phyloP scores from a whole-genome alignment of 2,329 filamentous ascomycete species.

The Allantophomopsis cytisporea region DNA sequence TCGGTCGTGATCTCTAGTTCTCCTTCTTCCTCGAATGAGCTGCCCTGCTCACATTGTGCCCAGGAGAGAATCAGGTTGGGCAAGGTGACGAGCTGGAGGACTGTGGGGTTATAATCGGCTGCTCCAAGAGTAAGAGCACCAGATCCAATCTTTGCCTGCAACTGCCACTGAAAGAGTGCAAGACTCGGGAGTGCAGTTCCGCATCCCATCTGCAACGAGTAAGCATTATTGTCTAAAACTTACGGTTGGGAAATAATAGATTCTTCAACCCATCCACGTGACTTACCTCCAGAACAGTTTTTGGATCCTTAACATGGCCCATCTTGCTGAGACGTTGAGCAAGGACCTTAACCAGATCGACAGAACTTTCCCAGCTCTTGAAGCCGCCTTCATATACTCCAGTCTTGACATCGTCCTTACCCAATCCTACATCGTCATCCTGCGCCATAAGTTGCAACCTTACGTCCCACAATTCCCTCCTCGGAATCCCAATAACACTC shows the following conservation, averaged over 20 bases:
- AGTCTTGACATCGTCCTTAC: slow-evolving; percentile 61
- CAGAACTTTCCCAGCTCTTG: slow-evolving; percentile 81
- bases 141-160: slow-evolving; percentile 6
- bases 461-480: slow-evolving; percentile 72
- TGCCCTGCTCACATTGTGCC: slow-evolving; percentile 16
- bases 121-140: slow-evolving; percentile 43
- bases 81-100: slow-evolving; percentile 65
- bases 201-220: slow-evolving; percentile 49
- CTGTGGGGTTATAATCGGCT: slow-evolving; percentile 69
- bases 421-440: slow-evolving; percentile 36
- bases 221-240: slow-evolving; percentile 2
- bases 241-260: too few relatives aligned
- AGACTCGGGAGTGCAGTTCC: slow-evolving; percentile 64
- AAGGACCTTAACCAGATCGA: slow-evolving; percentile 64
- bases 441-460: slow-evolving; percentile 70
- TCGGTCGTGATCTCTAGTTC: slow-evolving; percentile 16
- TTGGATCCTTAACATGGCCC: too few relatives aligned
- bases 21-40: slow-evolving; percentile 14
- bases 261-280: neutral
- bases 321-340: slow-evolving; percentile 7
- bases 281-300: slow-evolving; percentile 15
- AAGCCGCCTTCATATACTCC: slow-evolving; percentile 80
- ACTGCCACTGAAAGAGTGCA: slow-evolving; percentile 51
- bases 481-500: slow-evolving; percentile 41
- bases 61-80: slow-evolving; percentile 67